These are phyloP conservation scores for Fibroporia radiculosa DNA, from an alignment of 768 basidiomycete species.

Conservation along the genomic window DNA sequence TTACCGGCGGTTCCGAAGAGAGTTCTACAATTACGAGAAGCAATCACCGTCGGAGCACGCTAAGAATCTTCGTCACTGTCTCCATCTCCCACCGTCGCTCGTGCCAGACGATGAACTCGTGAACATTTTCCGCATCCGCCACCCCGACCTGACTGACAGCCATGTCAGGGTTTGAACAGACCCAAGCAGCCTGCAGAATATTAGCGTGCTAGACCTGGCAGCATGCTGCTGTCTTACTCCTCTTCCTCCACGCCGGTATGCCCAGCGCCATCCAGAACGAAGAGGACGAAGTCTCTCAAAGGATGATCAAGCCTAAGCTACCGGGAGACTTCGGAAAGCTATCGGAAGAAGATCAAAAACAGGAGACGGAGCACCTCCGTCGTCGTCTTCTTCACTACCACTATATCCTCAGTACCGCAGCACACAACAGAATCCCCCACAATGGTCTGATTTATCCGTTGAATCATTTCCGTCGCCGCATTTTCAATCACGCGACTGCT, in stretches of 20 bases:
- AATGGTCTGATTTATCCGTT: constrained; percentile 31
- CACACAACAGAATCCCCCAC: constrained; percentile 38
- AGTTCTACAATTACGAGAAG: constrained; percentile 35
- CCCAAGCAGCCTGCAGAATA: constrained; percentile 32
- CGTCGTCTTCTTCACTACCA: constrained; percentile 42
- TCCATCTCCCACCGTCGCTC: constrained; percentile 40
- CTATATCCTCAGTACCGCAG: constrained; percentile 36
- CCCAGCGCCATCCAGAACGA: constrained; percentile 40
- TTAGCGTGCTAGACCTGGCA: constrained; percentile 26
- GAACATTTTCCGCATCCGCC: constrained; percentile 39
- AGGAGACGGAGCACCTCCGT: constrained; percentile 31
- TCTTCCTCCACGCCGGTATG: constrained; percentile 40
- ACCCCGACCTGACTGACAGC: constrained; percentile 32
- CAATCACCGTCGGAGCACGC: constrained; percentile 37
- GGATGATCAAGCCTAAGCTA: constrained; percentile 32
- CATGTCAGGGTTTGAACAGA: constrained; percentile 42
- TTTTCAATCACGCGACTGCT: constrained; percentile 35
- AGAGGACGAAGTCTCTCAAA: constrained; percentile 32
- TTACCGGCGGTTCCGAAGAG: constrained; percentile 34
- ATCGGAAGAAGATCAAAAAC: constrained; percentile 26
- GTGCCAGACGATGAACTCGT: constrained; percentile 32
- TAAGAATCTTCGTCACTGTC: constrained; percentile 42
- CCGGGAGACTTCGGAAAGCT: constrained; percentile 37
- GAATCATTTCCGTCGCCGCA: constrained; percentile 28
- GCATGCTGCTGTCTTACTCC: constrained; percentile 44